phyloP scores from a whole-genome alignment of 1,284 basidiomycete species.

The Moesziomyces sp. region DNA sequence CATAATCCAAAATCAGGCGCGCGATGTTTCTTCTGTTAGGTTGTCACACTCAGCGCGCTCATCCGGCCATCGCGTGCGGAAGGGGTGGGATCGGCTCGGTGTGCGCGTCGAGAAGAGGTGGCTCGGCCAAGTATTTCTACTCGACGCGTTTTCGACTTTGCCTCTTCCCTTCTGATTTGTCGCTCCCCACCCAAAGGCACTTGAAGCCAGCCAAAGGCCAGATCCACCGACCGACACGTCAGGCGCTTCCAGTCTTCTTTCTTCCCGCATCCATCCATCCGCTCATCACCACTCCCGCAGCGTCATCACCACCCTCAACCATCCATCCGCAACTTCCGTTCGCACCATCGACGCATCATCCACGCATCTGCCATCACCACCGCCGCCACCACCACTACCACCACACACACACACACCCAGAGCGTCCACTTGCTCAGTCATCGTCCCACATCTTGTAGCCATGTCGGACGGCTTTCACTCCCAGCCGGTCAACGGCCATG shows the following conservation, averaged over 20 bases:
- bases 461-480: slow-evolving; percentile 27
- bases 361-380: neutral
- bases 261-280: slow-evolving; percentile 9
- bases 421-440: neutral
- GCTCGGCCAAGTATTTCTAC: slow-evolving; percentile 26
- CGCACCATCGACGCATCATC: neutral
- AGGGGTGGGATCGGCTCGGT: neutral
- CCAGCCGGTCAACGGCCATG: slow-evolving; percentile 26
- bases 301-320: no score
- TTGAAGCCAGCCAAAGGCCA: no score
- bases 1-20: no score
- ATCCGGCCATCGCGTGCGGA: neutral
- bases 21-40: neutral
- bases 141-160: slow-evolving; percentile 31
- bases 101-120: neutral
- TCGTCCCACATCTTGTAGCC: neutral
- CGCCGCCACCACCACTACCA: neutral
- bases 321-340: no score
- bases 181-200: slow-evolving; percentile 2
- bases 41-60: no score
- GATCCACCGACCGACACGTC: no score
- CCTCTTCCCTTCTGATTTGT: slow-evolving; percentile 35
- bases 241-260: neutral
- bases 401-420: neutral
- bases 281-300: slow-evolving; percentile 5